Conservation (phyloP, 106 monocot genomes). For the Chionographis japonica region DNA sequence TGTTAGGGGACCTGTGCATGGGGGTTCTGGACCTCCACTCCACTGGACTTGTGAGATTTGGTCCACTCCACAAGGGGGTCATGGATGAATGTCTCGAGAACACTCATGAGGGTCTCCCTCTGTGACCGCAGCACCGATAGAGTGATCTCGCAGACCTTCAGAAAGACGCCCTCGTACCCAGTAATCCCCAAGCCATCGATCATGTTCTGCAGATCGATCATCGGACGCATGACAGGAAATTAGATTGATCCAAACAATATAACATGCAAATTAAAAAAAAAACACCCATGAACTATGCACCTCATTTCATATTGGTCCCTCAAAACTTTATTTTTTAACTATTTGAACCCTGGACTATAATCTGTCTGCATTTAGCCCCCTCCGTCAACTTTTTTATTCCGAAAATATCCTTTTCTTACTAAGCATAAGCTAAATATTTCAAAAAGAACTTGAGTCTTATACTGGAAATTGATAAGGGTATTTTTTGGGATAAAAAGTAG, state of each 20-base stretch:
- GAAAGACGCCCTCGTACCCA: slow-evolving; percentile 89
- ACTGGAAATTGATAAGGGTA: too few relatives aligned
- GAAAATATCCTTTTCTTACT: too few relatives aligned
- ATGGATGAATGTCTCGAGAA: slow-evolving; percentile 97
- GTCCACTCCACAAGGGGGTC: slow-evolving; percentile 99
- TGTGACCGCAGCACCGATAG: slow-evolving; percentile 73
- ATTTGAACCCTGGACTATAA: too few relatives aligned
- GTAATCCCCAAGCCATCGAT: slow-evolving; percentile 96
- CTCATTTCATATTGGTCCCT: not conserved
- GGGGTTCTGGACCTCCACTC: slow-evolving; percentile 92
- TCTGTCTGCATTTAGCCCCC: too few relatives aligned
- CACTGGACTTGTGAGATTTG: slow-evolving; percentile 95
- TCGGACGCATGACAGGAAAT: not conserved
- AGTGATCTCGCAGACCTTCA: slow-evolving; percentile 96
- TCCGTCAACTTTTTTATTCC: too few relatives aligned
- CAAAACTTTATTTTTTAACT: too few relatives aligned
- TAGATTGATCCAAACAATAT: not conserved
- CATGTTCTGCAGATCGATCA: slow-evolving; percentile 65
- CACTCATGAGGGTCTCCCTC: slow-evolving; percentile 84
- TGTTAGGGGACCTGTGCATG: slow-evolving; percentile 76
- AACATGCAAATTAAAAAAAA: not conserved
- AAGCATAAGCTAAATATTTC: too few relatives aligned
- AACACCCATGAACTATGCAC: not conserved
- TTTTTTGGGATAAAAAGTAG: too few relatives aligned
- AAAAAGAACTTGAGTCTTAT: too few relatives aligned